Evolutionary conservation across 192 early-diverging fungal genomes (phyloP), one percentile per base, ranked within the genome.

Genomic region (Podila epicladia): DNA sequence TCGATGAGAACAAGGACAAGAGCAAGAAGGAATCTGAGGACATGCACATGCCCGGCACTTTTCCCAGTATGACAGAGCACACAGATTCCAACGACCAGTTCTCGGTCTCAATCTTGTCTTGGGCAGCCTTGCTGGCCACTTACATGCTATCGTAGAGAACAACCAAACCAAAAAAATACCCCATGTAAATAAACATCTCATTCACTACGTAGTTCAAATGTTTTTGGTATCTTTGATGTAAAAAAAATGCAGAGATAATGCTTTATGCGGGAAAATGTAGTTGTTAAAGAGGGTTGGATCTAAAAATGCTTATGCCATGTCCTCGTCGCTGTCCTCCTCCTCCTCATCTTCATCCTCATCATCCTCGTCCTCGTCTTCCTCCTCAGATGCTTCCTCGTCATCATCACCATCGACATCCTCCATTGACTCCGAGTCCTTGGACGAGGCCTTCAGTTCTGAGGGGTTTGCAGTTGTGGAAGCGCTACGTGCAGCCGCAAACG

Each of bases 311-410:
- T 45, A 45, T 45, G 41, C 76, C 76, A 79, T 79, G 55, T 79
- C 76, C 62, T 79, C 76, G 49, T 79, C 76, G 19, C 76, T 79
- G 37, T 72, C 76, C 12, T 62, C 75, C 2, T 71, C 63, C 2
- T 64, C 53, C 28, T 69, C 65, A 5, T 58, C 41, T 2, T 70
- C 69, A 1, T 58, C 41, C 2, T 58, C 58, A 7, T 70, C 69
- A 2, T 58, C 41, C 2, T 58, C 58, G 0, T 58, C 12, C 9
- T n/a, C 22, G 0, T 28, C 26, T 17, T 58, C 55, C 0, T 28
- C 55, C 1, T 62, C 48, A 6, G 28, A 22, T 6, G 48, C 62
- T 11, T 65, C 37, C 17, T 60, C 62, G 17, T 65, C 45, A 0
- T 62, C 69, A 5, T 62, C 65, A 0, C 67, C 74, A 6, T 32